Conservation (phyloP, 495 filamentous ascomycete genomes). For the Glonium stellatum region DNA sequence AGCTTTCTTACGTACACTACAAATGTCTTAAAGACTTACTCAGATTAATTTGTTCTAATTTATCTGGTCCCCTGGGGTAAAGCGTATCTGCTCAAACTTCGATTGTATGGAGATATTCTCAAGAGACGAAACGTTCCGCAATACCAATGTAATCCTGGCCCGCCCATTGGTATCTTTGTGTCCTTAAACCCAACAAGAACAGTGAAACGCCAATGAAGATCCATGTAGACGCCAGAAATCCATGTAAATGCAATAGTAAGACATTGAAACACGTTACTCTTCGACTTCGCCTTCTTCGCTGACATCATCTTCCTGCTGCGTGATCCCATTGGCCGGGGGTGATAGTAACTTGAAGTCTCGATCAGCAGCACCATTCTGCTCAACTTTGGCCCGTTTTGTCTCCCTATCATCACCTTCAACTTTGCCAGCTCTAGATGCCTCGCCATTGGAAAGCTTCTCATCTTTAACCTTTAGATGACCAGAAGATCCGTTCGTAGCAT, state of each 20-base stretch:
- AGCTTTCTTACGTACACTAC: too few species aligned
- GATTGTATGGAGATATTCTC: too few species aligned
- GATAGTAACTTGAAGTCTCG: not conserved
- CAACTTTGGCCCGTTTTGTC: not conserved
- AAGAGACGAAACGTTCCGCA: too few species aligned
- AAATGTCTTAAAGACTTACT: too few species aligned
- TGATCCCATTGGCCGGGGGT: not conserved
- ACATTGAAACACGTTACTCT: not conserved
- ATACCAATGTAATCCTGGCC: not conserved
- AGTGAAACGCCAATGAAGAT: not conserved
- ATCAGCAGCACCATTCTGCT: constrained; percentile 4
- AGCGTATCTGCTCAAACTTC: too few species aligned
- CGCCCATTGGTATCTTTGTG: constrained; percentile 2
- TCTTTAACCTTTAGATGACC: not conserved
- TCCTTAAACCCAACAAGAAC: not conserved
- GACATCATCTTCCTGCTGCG: constrained; percentile 2
- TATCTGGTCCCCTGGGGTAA: too few species aligned
- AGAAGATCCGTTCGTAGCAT: not conserved
- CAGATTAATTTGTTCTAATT: too few species aligned
- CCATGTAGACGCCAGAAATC: not conserved
- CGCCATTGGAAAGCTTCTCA: not conserved
- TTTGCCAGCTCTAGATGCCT: not conserved
- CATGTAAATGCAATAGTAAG: not conserved
- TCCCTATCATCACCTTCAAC: not conserved
- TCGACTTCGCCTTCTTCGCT: constrained; percentile 11